Conservation (phyloP, 2,329 filamentous ascomycete genomes). For the Diaporthe citri region DNA sequence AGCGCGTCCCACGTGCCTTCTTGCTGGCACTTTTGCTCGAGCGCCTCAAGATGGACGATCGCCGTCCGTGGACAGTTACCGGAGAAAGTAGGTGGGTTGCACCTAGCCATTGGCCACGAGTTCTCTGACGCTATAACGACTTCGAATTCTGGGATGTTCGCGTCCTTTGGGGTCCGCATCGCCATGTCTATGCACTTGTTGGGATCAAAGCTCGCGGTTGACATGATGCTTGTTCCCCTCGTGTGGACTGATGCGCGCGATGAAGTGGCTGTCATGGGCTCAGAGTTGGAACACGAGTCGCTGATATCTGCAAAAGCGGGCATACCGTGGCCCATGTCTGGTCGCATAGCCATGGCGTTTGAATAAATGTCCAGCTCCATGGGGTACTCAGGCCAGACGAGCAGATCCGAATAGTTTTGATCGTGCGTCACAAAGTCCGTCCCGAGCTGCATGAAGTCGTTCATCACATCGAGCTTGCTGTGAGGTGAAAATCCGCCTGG, state of each 20-base stretch:
- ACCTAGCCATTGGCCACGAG: conserved; percentile 65
- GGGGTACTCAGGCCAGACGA: conserved; percentile 59
- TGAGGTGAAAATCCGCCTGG: conserved; percentile 53
- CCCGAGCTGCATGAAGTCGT: conserved; percentile 57
- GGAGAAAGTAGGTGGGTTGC: conserved; percentile 60
- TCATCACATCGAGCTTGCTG: conserved; percentile 52
- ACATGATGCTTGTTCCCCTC: conserved; percentile 61
- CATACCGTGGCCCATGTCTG: conserved; percentile 50
- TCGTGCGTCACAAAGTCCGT: conserved; percentile 53
- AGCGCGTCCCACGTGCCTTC: conserved; percentile 61
- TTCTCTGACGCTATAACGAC: conserved; percentile 62
- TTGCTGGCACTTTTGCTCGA: conserved; percentile 63
- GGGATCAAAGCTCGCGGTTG: conserved; percentile 53
- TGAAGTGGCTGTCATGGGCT: conserved; percentile 55
- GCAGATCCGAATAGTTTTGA: conserved; percentile 57
- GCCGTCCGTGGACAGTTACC: conserved; percentile 62
- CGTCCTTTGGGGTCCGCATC: conserved; percentile 46
- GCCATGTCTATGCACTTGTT: conserved; percentile 50
- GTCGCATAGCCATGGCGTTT: conserved; percentile 49
- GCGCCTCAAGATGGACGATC: conserved; percentile 63
- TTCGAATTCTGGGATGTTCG: conserved; percentile 58
- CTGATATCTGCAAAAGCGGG: conserved; percentile 55
- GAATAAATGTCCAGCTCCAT: conserved; percentile 59
- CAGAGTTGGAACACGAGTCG: conserved; percentile 57
- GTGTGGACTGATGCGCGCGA: conserved; percentile 60